These are phyloP conservation scores for Phylloporus sp. DNA, from an alignment of 768 basidiomycete species.

Conservation along the genomic window DNA sequence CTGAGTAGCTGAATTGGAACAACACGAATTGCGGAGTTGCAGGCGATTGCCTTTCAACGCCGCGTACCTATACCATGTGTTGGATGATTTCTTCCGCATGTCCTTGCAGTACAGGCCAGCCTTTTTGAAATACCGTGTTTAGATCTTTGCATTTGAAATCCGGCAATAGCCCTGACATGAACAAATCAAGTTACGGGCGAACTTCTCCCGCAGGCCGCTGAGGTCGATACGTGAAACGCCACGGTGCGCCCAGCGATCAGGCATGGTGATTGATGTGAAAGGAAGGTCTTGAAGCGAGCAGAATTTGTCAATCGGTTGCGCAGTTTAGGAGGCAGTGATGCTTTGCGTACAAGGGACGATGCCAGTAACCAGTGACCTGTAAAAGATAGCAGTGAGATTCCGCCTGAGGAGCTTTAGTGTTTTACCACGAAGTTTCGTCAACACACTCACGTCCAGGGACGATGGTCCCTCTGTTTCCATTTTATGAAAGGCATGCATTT, in stretches of 20 bases:
- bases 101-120: not conserved
- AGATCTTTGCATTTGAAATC: slow-evolving; percentile 12
- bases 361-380: not conserved
- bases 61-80: not conserved
- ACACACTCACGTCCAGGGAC: slow-evolving; percentile 5
- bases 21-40: not conserved
- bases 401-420: not conserved
- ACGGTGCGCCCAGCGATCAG: slow-evolving; percentile 1
- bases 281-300: not conserved
- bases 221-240: not conserved
- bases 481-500: not conserved
- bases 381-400: not conserved
- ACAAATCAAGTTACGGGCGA: not conserved
- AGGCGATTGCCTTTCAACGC: not conserved
- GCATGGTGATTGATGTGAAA: not conserved
- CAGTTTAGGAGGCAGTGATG: not conserved
- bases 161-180: not conserved
- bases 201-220: not conserved
- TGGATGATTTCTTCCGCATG: not conserved
- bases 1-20: not conserved
- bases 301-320: not conserved
- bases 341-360: not conserved
- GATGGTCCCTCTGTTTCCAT: not conserved
- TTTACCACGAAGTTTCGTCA: not conserved
- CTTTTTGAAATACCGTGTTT: not conserved